A percentile compares a stretch with the other conserved stretches of the same genome.
phyloP scores from a whole-genome alignment of 2,329 filamentous ascomycete species.

The Phialocephala subalpina region DNA sequence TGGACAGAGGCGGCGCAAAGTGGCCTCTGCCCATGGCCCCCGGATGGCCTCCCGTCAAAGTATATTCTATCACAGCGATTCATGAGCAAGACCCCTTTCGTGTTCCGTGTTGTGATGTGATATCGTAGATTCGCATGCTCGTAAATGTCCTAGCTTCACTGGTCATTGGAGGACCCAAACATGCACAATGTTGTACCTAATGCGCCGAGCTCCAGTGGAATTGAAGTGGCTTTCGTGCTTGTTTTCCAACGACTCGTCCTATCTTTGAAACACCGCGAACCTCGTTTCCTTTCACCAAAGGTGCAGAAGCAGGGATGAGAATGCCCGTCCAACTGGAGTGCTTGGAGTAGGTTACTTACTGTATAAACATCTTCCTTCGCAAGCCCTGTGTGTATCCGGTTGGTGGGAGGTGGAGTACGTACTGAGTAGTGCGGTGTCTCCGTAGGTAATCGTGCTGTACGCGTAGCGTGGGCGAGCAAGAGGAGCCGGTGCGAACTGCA shows the following conservation, averaged over 20 bases:
- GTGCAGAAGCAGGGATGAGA: slow-evolving; percentile 4
- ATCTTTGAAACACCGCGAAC: slow-evolving; percentile 1
- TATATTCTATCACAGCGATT: neutral
- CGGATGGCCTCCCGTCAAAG: slow-evolving; percentile 1
- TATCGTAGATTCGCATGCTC: no score
- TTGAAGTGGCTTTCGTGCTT: neutral
- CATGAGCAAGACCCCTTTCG: slow-evolving; percentile 7
- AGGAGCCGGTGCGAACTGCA: no score
- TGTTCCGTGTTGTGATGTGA: neutral
- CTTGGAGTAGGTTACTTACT: neutral
- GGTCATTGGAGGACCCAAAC: neutral
- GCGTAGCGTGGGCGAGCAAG: neutral
- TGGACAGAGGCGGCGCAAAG: slow-evolving; percentile 5
- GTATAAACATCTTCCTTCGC: neutral
- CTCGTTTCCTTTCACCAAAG: neutral
- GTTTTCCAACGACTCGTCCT: neutral
- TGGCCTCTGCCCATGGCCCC: slow-evolving; percentile 1
- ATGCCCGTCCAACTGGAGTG: neutral
- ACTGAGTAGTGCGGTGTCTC: no score
- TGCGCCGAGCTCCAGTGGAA: neutral
- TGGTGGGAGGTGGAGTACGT: neutral
- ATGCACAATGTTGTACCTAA: slow-evolving; percentile 9
- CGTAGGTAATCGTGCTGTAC: neutral
- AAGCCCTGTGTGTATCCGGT: neutral
- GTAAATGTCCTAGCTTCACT: no score